These are phyloP conservation scores for Bipolaris sorokiniana DNA, from an alignment of 2,329 filamentous ascomycete genomes.

Conservation along the genomic window DNA sequence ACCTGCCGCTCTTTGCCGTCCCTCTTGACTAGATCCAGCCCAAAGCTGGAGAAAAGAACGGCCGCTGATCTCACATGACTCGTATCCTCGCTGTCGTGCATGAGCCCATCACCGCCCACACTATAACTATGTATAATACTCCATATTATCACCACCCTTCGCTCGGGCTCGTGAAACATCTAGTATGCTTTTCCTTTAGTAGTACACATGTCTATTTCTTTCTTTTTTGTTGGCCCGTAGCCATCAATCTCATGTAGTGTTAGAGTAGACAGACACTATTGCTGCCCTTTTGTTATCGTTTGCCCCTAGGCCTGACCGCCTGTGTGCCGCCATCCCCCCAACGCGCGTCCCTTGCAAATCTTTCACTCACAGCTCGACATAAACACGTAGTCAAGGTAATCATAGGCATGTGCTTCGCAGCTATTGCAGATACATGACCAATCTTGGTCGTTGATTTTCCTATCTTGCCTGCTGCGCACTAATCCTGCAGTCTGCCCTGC, in stretches of 20 bases:
- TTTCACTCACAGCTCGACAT: conserved; percentile 1
- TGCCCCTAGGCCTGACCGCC: conserved; percentile 8
- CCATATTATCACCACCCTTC: too few relatives aligned
- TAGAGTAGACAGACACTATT: neutral
- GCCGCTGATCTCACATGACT: conserved; percentile 7
- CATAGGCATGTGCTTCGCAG: conserved; percentile 8
- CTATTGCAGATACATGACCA: conserved; percentile 23
- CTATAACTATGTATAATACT: too few relatives aligned
- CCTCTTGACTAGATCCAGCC: neutral
- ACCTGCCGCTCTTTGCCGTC: neutral
- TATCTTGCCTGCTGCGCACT: conserved; percentile 18
- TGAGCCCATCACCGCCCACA: neutral
- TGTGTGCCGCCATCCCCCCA: conserved; percentile 3
- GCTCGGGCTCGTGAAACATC: too few relatives aligned
- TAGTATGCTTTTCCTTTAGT: too few relatives aligned
- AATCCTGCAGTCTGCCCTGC: conserved; percentile 13
- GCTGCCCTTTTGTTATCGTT: neutral
- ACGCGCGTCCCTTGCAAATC: conserved; percentile 20
- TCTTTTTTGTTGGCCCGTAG: neutral
- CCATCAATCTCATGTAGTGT: conserved; percentile 2
- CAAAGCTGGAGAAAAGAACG: conserved; percentile 10
- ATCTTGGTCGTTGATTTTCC: conserved; percentile 24
- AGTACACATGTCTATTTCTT: too few relatives aligned
- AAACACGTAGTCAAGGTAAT: conserved; percentile 1
- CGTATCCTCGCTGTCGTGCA: neutral